Base-by-base conservation (phyloP, 108 stramenopile species). In the Nitzschia sp. region DNA sequence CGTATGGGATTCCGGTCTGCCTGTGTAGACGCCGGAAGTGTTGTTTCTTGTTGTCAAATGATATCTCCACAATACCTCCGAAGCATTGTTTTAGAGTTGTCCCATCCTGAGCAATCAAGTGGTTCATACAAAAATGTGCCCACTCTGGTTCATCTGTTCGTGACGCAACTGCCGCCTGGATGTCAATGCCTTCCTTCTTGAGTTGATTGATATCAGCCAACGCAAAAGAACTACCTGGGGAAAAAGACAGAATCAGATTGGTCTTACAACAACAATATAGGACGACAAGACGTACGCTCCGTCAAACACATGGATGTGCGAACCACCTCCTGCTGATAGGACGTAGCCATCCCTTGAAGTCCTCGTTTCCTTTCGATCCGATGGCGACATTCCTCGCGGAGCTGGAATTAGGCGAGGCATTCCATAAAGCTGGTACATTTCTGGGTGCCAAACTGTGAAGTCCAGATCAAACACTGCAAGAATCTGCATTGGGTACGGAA, bases 141-240 rank as follows among this genome's bases (percentile, higher is more conserved):
- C 89, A 95, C 15, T 53, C 44, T 20, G 85, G 85, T 56, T 89
- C 86, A 51, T 93, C 89, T 0, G 92, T 90, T 34, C 85, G 66
- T 15, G 90, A 91, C 21, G 90, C 82, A 25, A 87, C 82, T 19
- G 87, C 94, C 14, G 88, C 79, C 37, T 71, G 77, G 24, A 84
- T 80, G 22, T 73, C 70, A 29, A 59, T 3, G 0, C 72, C 66
- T 37, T 78, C 78, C 39, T 41, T 67, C 38, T 68, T 59, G 24
- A 85, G 55, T 41, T 69, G 59, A 69, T 85, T 75, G 40, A 88
- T 85, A 26, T 88, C 83, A 3, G 69, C 73, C n/a, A 88, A 51
- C 3, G 86, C 86, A 67, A 78, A 46, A 10, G 82, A 38, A 26
- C 69, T 80, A 43, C 15, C 14, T 14, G 38, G 21, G 15, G 21